phyloP scores from a whole-genome alignment of 106 monocot species.

The Dioscorea alata region DNA sequence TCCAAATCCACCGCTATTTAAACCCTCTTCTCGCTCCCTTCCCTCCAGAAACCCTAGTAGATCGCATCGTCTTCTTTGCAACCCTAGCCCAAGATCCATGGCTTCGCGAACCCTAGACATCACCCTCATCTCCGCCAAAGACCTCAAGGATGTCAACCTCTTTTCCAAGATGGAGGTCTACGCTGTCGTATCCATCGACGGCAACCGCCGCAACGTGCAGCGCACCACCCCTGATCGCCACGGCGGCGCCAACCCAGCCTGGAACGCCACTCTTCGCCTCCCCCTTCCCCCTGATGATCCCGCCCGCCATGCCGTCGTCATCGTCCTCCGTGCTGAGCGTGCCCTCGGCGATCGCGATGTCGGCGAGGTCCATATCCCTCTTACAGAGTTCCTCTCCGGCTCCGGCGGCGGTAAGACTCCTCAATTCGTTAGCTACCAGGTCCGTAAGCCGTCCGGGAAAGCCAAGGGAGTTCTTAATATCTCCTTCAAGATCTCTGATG shows the following conservation, averaged over 20 bases:
- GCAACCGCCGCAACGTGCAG: slow-evolving; percentile 20
- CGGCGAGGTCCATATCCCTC: slow-evolving; percentile 54
- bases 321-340: slow-evolving; percentile 43
- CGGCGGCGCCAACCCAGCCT: slow-evolving; percentile 39
- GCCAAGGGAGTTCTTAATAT: slow-evolving; percentile 61
- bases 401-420: not conserved
- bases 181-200: slow-evolving; percentile 41
- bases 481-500: slow-evolving; percentile 40
- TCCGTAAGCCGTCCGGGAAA: slow-evolving; percentile 47
- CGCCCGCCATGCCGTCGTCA: slow-evolving; percentile 12
- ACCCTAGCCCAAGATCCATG: slow-evolving; percentile 9
- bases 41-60: not conserved
- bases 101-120: slow-evolving; percentile 37
- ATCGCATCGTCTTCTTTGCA: not conserved
- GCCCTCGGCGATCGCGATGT: slow-evolving; percentile 56
- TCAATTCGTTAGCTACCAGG: slow-evolving; percentile 59
- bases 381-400: slow-evolving; percentile 34
- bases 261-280: slow-evolving; percentile 43
- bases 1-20: not conserved
- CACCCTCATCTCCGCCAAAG: slow-evolving; percentile 59
- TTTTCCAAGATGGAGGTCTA: slow-evolving; percentile 61
- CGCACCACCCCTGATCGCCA: slow-evolving; percentile 37
- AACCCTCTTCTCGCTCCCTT: not conserved
- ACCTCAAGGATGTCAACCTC: slow-evolving; percentile 51
- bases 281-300: slow-evolving; percentile 17